Conservation (phyloP, 2,329 filamentous ascomycete species). For the Ophiocordyceps camponoti-floridani region DNA sequence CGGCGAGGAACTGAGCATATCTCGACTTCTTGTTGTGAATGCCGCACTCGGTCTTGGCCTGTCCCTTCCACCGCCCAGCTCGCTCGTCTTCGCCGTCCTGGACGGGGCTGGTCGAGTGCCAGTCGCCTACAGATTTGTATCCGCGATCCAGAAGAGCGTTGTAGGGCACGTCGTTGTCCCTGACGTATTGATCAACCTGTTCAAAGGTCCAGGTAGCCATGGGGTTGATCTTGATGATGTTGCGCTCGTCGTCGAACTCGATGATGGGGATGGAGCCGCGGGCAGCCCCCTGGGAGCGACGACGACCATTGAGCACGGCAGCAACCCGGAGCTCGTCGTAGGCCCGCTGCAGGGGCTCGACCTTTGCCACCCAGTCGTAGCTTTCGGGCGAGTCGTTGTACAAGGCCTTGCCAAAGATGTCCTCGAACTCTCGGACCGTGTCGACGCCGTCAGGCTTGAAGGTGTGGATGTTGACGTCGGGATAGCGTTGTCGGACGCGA, state of each 20-base stretch:
- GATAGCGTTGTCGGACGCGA: conserved; percentile 58
- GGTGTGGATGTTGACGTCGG: conserved; percentile 63
- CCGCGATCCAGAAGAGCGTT: conserved; percentile 78
- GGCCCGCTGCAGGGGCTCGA: conserved; percentile 84
- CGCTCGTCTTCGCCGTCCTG: conserved; percentile 87
- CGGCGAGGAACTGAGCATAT: conserved; percentile 74
- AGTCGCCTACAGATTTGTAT: conserved; percentile 98
- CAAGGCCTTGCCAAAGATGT: conserved; percentile 61
- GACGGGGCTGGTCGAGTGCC: conserved; percentile 90
- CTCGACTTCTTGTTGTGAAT: conserved; percentile 96
- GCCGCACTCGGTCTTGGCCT: conserved; percentile 89
- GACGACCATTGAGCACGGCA: conserved; percentile 80
- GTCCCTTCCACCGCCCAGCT: conserved; percentile 91
- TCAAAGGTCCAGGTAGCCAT: conserved; percentile 86
- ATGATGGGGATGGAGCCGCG: conserved; percentile 80
- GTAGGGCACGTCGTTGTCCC: conserved; percentile 77
- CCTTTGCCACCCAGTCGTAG: conserved; percentile 96
- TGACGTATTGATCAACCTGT: conserved; percentile 77
- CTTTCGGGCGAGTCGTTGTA: conserved; percentile 77
- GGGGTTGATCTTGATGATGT: conserved; percentile 94
- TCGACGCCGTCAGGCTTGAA: conserved; percentile 71
- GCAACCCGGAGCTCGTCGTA: conserved; percentile 76
- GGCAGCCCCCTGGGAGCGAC: conserved; percentile 83
- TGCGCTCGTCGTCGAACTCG: conserved; percentile 74
- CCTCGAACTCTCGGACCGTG: conserved; percentile 60